Evolutionary conservation across 176 grass and related monocot species (phyloP).

Genomic region (Zizania latifolia): DNA sequence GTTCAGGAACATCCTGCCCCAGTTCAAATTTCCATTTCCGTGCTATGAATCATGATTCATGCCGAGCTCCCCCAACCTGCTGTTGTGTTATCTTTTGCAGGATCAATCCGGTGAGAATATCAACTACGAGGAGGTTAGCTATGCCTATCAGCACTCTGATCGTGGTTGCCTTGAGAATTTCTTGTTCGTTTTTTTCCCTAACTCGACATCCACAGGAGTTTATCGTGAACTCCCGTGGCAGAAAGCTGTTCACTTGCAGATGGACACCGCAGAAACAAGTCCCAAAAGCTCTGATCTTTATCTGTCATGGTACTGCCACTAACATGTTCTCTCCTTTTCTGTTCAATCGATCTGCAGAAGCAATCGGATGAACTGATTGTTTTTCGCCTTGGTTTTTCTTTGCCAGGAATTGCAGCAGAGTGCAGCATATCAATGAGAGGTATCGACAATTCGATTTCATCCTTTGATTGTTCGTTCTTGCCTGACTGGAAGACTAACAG

Average conservation of each 20-base stretch:
- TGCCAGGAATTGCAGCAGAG: conserved; percentile 44
- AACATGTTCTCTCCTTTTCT: not conserved
- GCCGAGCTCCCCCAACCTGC: not conserved
- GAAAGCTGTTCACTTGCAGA: conserved; percentile 52
- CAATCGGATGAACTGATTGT: not conserved
- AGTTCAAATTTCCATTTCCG: not conserved
- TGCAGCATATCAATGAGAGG: conserved; percentile 69
- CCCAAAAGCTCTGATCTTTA: conserved; percentile 55
- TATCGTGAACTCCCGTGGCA: conserved; percentile 36
- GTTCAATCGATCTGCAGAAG: not conserved
- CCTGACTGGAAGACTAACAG: not conserved
- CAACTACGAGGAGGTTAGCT: conserved; percentile 34
- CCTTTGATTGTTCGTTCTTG: not conserved
- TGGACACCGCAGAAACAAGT: conserved; percentile 31
- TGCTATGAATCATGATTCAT: not conserved
- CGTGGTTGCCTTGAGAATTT: not conserved
- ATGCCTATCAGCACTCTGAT: not conserved
- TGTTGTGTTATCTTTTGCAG: not conserved
- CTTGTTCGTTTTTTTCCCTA: not conserved
- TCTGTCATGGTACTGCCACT: conserved; percentile 14
- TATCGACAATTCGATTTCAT: not conserved
- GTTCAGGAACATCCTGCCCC: not conserved
- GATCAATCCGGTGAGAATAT: not conserved
- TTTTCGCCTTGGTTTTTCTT: not conserved
- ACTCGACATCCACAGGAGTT: conserved; percentile 38